Evolutionary conservation across 345 rosid genomes (phyloP), one percentile per base, ranked within the genome.

Genomic region (Rhodamnia argentea): DNA sequence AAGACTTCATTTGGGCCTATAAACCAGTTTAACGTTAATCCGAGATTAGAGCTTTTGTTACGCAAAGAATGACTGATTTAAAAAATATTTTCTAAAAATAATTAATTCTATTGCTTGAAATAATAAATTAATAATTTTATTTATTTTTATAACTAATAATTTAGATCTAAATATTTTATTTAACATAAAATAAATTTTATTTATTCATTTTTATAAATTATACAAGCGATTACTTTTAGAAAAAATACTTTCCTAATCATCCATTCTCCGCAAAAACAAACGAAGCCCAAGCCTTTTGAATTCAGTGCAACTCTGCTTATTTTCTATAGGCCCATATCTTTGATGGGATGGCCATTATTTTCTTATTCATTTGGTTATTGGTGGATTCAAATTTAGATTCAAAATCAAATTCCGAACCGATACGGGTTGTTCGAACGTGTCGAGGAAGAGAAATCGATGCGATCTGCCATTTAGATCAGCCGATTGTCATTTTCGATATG

Each of bases 201-300:
- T 50, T 3, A 10, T 50, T 50, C 10, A 50, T 50, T 50, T 50
- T 50, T 50, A 2, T 50, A 10, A 50, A 3, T 10, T 50, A 50
- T 10, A 50, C 13, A 10, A 50, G 3, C 52, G 12, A 50, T 50
- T 50, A 50, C 10, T 50, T 50, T 50, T 50, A 2, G n/a, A 47
- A 10, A 50, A 50, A 0, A 50, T 50, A 10, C 0, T 10, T 50
- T 10, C 1, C 52, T 1, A 50, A 10, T 10, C 12, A 1, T 3
- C 9, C 12, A 50, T 47, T 47, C 7, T 6, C 7, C 0, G 50
- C 50, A 47, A 47, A 47, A 47, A 47, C 2, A 47, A 47, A 47
- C 11, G 11, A 11, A 47, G 47, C 7, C 47, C 7, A 44, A 5
- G 47, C 16, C 44, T 27, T 62, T 29, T 64, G 44, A 29, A 32